Evolutionary conservation across 306 rosid species (phyloP).

Genomic region (Ochetophila trinervis): DNA sequence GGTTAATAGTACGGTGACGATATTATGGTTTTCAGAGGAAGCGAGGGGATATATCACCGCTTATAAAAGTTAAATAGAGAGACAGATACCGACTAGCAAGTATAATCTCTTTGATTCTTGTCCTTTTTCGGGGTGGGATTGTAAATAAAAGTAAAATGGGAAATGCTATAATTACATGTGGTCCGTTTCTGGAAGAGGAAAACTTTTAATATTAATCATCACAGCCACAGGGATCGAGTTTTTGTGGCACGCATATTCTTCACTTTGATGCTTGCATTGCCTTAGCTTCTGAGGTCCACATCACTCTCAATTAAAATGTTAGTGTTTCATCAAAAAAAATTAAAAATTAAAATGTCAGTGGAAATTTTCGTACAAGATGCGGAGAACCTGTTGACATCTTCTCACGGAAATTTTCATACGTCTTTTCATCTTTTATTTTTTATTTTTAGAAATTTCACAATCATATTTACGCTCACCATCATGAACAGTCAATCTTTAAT

Average conservation of each 20-base stretch:
- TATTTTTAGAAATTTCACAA: neutral
- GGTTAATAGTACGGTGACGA: neutral
- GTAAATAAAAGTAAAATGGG: neutral
- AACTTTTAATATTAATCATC: too few relatives aligned
- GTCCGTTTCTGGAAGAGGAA: neutral
- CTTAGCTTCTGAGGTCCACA: neutral
- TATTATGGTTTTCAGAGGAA: neutral
- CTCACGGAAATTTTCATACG: neutral
- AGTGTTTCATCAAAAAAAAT: too few relatives aligned
- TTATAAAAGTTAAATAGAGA: neutral
- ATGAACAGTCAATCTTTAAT: too few relatives aligned
- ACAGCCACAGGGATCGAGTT: too few relatives aligned
- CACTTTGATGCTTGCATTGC: neutral
- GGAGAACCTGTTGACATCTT: constrained; percentile 31
- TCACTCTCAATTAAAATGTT: neutral
- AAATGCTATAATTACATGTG: neutral
- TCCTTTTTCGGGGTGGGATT: constrained; percentile 10
- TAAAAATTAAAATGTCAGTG: neutral
- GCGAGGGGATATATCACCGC: neutral
- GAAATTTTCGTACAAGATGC: constrained; percentile 3
- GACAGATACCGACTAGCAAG: neutral
- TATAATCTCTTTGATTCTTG: neutral
- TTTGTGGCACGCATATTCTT: constrained; percentile 5
- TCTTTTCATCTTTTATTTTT: neutral
- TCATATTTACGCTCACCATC: neutral